Conservation (phyloP, 805 yeast species). For the Jamesozyma spencerorum region DNA sequence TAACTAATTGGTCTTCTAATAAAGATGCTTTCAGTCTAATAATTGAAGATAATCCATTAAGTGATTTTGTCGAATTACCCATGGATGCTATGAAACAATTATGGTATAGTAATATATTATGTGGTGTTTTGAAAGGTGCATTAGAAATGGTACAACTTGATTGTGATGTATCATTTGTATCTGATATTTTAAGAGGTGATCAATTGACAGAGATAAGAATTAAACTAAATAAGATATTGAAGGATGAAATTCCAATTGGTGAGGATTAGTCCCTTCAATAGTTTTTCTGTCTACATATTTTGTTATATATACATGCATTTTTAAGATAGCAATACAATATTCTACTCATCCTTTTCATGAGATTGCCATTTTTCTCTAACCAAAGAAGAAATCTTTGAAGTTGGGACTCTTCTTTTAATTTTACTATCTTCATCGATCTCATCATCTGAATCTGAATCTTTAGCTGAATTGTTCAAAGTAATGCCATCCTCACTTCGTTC, state of each 20-base stretch:
- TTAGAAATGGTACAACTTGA: slow-evolving; percentile 93
- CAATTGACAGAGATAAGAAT: slow-evolving; percentile 71
- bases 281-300: no score
- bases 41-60: slow-evolving; percentile 78
- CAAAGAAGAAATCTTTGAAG: slow-evolving; percentile 18
- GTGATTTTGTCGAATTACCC: slow-evolving; percentile 92
- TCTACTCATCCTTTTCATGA: slow-evolving; percentile 16
- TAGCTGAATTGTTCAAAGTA: no score
- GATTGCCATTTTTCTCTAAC: slow-evolving; percentile 23
- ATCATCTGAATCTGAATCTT: background rate
- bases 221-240: slow-evolving; percentile 58
- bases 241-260: slow-evolving; percentile 95
- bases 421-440: slow-evolving; percentile 1
- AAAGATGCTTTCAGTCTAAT: slow-evolving; percentile 65
- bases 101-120: slow-evolving; percentile 87
- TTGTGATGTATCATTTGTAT: slow-evolving; percentile 70
- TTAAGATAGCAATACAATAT: background rate
- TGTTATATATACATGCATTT: background rate
- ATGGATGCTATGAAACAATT: slow-evolving; percentile 64
- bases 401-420: slow-evolving; percentile 4
- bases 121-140: slow-evolving; percentile 87
- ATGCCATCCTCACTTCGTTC: slow-evolving; percentile 2
- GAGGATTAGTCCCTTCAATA: no score
- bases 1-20: slow-evolving; percentile 69
- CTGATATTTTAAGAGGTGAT: slow-evolving; percentile 78